Conservation (phyloP, 1,284 basidiomycete species). For the Athelia sp. region DNA sequence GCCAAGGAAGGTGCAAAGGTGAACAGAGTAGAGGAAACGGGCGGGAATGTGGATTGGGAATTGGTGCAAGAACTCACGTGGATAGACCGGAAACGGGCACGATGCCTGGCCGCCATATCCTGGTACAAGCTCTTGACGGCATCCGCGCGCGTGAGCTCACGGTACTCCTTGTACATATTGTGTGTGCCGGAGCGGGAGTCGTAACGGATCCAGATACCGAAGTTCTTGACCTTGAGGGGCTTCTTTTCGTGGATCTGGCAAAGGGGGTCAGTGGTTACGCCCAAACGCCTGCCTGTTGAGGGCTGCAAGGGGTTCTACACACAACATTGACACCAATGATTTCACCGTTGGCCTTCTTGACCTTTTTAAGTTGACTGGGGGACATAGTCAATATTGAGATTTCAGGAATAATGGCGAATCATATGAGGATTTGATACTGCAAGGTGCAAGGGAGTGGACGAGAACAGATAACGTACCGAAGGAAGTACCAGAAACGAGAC, state of each 20-base stretch:
- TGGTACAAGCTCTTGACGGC: constrained; percentile 98
- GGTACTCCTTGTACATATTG: constrained; percentile 99
- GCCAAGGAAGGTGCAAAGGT: constrained; percentile 3
- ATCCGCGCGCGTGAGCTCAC: constrained; percentile 90
- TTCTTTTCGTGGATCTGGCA: constrained; percentile 93
- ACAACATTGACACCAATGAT: constrained; percentile 98
- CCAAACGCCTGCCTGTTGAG: constrained; percentile 81
- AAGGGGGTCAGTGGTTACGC: constrained; percentile 46
- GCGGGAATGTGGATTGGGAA: not conserved
- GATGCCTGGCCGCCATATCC: constrained; percentile 99
- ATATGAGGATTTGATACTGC: too few relatives aligned
- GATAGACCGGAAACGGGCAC: constrained; percentile 98
- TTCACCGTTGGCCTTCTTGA: constrained; percentile 99
- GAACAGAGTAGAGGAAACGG: not conserved
- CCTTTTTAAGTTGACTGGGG: constrained; percentile 90
- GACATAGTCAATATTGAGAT: constrained; percentile 11
- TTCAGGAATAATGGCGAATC: too few relatives aligned
- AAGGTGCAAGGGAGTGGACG: not conserved
- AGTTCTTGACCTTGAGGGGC: constrained; percentile 99
- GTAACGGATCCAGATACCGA: constrained; percentile 99
- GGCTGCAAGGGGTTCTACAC: constrained; percentile 73
- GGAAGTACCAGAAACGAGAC: constrained; percentile 99
- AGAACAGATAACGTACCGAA: constrained; percentile 49
- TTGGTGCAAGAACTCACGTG: constrained; percentile 65
- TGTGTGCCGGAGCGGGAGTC: constrained; percentile 97